Evolutionary conservation across 371 early-diverging fungal species (phyloP), one percentile per base, ranked within the genome.

Genomic region (Blakeslea trispora): DNA sequence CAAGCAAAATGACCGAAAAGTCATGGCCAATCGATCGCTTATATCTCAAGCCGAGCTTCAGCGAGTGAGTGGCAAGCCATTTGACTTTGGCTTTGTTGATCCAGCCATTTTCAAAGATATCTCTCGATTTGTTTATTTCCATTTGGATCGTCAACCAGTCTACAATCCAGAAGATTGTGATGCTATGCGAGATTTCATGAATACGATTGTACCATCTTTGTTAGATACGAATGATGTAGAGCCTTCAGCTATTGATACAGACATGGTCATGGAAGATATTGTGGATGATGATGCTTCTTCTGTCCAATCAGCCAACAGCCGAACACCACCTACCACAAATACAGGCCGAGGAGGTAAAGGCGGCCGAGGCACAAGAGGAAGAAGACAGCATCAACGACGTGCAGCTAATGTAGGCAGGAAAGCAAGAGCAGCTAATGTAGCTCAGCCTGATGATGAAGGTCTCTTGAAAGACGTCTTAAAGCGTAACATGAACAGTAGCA

Each of bases 1-100:
- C 78, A 96, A 95, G 65, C 69, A 77, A 0, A 75, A 72, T 4
- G 99, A 99, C 70, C 88, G 90, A 56, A 94, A 92, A n/a, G 77
- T 72, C 32, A 79, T 94, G 46, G 75, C 86, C 7, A 59, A 82
- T n/a, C 94, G 94, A 69, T 66, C 83, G 2, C 81, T 98, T 32
- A 66, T 92, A 0, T 57, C 83, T n/a, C 92, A 97, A 58, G 94
- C 95, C 34, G 96, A 97, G 66, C 74, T 83, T 2, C 58, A 14
- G 68, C 67, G 15, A 18, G 76, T 78, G 43, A 66, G 67, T 24
- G 47, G 57, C 15, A 63, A 45, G 23, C 43, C 28, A n/a, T 50
- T 52, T 23, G 22, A n/a, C 7, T 54, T 35, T 50, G 7, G 10
- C 4, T 88, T 91, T 57, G 74, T 75, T 22, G 90, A 91, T 55